Evolutionary conservation across 2,329 filamentous ascomycete species (phyloP).

Genomic region (Talaromyces atroroseus): DNA sequence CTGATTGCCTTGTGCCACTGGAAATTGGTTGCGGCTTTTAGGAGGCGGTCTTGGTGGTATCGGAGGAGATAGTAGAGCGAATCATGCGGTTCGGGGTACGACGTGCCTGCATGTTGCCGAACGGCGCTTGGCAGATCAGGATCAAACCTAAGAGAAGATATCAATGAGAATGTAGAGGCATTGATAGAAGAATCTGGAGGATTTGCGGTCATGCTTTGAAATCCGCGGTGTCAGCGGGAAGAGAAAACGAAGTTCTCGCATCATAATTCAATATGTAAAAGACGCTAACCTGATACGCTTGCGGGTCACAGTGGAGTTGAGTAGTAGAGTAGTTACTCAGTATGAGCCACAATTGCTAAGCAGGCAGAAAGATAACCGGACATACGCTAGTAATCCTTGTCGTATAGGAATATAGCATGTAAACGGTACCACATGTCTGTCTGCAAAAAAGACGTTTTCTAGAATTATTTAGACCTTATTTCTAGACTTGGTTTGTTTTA

Average conservation of each 20-base stretch:
- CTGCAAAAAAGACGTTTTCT: no score
- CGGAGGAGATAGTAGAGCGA: conserved; percentile 74
- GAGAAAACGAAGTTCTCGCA: neutral
- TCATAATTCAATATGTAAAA: no score
- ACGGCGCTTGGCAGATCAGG: conserved; percentile 44
- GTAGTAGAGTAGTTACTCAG: no score
- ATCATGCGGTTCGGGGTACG: conserved; percentile 33
- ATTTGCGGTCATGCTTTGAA: conserved; percentile 1
- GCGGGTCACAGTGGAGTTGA: no score
- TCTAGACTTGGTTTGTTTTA: no score
- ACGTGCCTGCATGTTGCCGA: conserved; percentile 23
- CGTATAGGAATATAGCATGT: no score
- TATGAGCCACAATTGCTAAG: no score
- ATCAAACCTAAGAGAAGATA: conserved; percentile 70
- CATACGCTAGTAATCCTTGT: no score
- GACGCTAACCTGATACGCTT: no score
- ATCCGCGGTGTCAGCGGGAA: neutral
- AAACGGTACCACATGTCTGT: no score
- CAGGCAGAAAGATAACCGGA: no score
- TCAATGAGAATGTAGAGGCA: conserved; percentile 51
- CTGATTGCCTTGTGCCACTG: conserved; percentile 36
- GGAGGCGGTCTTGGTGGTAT: conserved; percentile 71
- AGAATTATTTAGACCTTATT: no score
- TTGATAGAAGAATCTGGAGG: neutral
- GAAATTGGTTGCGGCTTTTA: conserved; percentile 52